These are phyloP conservation scores for Conringia planisiliqua DNA, from an alignment of 345 rosid genomes.

Conservation along the genomic window DNA sequence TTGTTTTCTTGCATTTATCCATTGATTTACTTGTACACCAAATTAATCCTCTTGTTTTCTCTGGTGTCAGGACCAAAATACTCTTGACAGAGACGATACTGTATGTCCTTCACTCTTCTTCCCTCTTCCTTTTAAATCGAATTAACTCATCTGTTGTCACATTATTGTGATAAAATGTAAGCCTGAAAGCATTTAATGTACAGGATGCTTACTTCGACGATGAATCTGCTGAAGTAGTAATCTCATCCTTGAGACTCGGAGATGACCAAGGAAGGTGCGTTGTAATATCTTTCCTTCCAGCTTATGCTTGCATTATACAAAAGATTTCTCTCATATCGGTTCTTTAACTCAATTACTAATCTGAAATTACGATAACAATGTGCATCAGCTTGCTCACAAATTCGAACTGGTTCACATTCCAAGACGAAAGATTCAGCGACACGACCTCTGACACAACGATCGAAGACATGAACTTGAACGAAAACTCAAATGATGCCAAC, in stretches of 20 bases:
- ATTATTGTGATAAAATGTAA: too few species aligned
- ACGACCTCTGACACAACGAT: slow-evolving; percentile 54
- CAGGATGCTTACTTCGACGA: slow-evolving; percentile 95
- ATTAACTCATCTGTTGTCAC: too few species aligned
- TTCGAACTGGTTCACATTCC: slow-evolving; percentile 97
- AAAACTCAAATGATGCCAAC: slow-evolving; percentile 55
- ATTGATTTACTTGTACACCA: slow-evolving; percentile 3
- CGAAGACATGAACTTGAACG: slow-evolving; percentile 71
- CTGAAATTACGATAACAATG: not conserved
- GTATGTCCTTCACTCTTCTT: slow-evolving; percentile 34
- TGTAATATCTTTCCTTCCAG: not conserved
- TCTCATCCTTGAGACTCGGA: slow-evolving; percentile 93
- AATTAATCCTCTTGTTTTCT: not conserved
- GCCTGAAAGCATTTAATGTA: too few species aligned
- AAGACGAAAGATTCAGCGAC: slow-evolving; percentile 64
- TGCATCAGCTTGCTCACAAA: slow-evolving; percentile 75
- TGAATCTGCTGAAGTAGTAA: slow-evolving; percentile 90
- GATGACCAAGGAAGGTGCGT: slow-evolving; percentile 92
- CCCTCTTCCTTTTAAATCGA: not conserved
- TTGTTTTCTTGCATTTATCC: not conserved
- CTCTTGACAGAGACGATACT: slow-evolving; percentile 79
- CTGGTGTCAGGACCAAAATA: slow-evolving; percentile 57
- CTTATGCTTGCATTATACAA: not conserved
- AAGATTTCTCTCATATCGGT: not conserved
- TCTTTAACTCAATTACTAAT: not conserved